These are phyloP conservation scores for Pisolithus microcarpus DNA, from an alignment of 768 basidiomycete genomes.

Conservation along the genomic window DNA sequence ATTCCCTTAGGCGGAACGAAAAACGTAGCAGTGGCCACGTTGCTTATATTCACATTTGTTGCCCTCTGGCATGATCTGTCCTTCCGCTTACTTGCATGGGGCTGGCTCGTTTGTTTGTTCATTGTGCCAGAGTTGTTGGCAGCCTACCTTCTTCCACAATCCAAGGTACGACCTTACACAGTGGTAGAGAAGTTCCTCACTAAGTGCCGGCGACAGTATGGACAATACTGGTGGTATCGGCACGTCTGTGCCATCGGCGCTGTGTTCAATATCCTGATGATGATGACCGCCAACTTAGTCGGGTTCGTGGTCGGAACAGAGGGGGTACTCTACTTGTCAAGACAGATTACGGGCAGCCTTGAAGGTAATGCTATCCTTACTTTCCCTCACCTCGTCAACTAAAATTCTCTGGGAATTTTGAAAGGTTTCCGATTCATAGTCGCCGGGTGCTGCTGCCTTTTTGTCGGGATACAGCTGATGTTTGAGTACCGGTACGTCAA, in stretches of 20 bases:
- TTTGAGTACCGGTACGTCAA: too few relatives aligned
- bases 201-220: conserved; percentile 46
- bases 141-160: conserved; percentile 48
- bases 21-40: conserved; percentile 51
- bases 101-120: conserved; percentile 91
- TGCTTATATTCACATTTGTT: conserved; percentile 90
- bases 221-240: conserved; percentile 67
- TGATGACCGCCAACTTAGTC: conserved; percentile 90
- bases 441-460: too few relatives aligned
- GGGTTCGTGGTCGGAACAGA: conserved; percentile 31
- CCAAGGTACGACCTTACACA: conserved; percentile 42
- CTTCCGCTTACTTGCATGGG: conserved; percentile 85
- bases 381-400: too few relatives aligned
- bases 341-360: too few relatives aligned
- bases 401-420: too few relatives aligned
- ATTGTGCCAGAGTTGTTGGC: conserved; percentile 79
- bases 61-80: conserved; percentile 97
- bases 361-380: too few relatives aligned
- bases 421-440: too few relatives aligned
- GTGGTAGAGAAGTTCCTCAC: background rate
- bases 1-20: conserved; percentile 78
- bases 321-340: too few relatives aligned
- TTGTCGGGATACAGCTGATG: too few relatives aligned
- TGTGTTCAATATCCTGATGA: conserved; percentile 75
- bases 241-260: conserved; percentile 80